Conservation (phyloP, 805 yeast species). For the Cyberlindnera xylosilytica region DNA sequence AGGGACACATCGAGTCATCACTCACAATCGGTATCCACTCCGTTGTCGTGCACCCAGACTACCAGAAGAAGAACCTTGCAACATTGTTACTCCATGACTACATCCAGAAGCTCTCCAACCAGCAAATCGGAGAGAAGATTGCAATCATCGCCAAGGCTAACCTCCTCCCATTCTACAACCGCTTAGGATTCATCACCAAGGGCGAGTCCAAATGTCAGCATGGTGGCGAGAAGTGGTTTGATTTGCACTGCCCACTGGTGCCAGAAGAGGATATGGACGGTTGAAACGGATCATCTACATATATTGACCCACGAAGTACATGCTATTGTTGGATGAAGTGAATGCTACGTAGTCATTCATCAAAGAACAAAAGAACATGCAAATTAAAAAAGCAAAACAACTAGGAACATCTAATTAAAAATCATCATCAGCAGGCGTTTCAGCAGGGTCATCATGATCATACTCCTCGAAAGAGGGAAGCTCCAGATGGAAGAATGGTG, state of each 20-base stretch:
- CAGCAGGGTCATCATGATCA: slow-evolving; percentile 7
- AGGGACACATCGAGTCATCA: slow-evolving; percentile 77
- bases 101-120: slow-evolving; percentile 84
- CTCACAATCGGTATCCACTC: slow-evolving; percentile 78
- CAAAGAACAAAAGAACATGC: too few species aligned
- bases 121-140: slow-evolving; percentile 77
- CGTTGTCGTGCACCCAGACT: slow-evolving; percentile 70
- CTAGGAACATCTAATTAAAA: neutral
- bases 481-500: slow-evolving; percentile 78
- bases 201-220: slow-evolving; percentile 61
- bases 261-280: slow-evolving; percentile 43
- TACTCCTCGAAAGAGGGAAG: slow-evolving; percentile 46
- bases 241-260: slow-evolving; percentile 40
- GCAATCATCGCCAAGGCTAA: slow-evolving; percentile 68
- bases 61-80: slow-evolving; percentile 80
- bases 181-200: slow-evolving; percentile 70
- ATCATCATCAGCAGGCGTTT: slow-evolving; percentile 1
- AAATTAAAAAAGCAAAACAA: neutral
- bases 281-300: slow-evolving; percentile 11
- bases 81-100: slow-evolving; percentile 83
- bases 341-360: too few species aligned
- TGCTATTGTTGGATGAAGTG: too few species aligned
- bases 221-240: slow-evolving; percentile 63
- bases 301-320: too few species aligned
- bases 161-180: slow-evolving; percentile 72